Conservation (phyloP, 169 alveolate genomes). For the Eimeria zaria region DNA sequence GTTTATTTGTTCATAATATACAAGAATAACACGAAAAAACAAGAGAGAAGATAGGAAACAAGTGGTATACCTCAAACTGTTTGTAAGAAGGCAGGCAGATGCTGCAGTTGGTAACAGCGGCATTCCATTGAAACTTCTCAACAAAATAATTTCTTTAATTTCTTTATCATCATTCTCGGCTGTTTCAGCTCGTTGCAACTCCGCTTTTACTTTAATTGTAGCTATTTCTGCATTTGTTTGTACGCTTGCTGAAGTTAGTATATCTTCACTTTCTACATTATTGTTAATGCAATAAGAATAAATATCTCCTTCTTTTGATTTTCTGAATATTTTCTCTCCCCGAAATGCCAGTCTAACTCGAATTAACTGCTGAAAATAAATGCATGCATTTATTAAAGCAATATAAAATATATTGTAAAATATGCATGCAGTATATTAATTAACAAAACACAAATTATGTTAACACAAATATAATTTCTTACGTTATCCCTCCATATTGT, state of each 20-base stretch:
- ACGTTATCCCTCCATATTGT: not conserved
- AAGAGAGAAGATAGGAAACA: not conserved
- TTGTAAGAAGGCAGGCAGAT: constrained; percentile 27
- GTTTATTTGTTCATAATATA: not conserved
- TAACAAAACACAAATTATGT: not conserved
- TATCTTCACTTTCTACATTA: not conserved
- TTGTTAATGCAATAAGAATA: not conserved
- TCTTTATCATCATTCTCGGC: not conserved
- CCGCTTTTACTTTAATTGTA: not conserved
- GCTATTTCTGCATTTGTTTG: not conserved
- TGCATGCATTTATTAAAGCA: not conserved
- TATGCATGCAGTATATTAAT: not conserved
- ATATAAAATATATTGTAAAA: not conserved
- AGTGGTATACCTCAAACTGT: constrained; percentile 9
- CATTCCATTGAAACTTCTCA: constrained; percentile 35
- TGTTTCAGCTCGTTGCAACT: not conserved
- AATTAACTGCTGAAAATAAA: not conserved
- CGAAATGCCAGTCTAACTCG: not conserved
- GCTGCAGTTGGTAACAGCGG: constrained; percentile 59
- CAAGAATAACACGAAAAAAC: not conserved
- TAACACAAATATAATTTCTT: not conserved
- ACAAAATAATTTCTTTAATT: not conserved
- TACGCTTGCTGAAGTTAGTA: not conserved
- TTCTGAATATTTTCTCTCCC: not conserved
- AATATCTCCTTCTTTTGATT: not conserved